Evolutionary conservation across 163 green algal genomes (phyloP).

Genomic region (Volvox carteri): DNA sequence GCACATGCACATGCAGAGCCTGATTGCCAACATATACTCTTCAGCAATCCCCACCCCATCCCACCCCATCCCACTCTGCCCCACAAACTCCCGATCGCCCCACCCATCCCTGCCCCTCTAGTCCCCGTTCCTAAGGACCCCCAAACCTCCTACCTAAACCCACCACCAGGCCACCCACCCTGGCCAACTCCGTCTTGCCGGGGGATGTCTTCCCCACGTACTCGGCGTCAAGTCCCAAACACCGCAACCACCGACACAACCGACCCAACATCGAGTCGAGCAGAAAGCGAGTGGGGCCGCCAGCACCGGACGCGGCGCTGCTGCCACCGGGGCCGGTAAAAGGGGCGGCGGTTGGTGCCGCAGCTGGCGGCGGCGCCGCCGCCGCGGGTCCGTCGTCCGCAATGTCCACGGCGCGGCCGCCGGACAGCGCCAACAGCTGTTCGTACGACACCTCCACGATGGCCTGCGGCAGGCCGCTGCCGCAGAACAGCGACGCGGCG

Average conservation of each 20-base stretch:
- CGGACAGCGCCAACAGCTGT: conserved; percentile 23
- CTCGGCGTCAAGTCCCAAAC: conserved; percentile 65
- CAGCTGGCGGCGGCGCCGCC: neutral
- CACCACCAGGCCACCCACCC: neutral
- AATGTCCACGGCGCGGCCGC: conserved; percentile 22
- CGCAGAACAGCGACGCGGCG: conserved; percentile 30
- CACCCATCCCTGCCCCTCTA: neutral
- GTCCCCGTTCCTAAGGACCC: neutral
- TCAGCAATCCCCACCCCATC: no score
- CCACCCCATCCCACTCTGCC: neutral
- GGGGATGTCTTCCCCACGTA: conserved; percentile 45
- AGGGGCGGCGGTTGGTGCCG: neutral
- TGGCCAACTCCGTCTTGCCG: conserved; percentile 32
- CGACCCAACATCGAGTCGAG: conserved; percentile 75
- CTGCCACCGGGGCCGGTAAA: neutral
- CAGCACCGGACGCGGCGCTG: neutral
- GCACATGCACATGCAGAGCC: no score
- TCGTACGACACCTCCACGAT: conserved; percentile 31
- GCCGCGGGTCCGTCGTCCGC: conserved; percentile 22
- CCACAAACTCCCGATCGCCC: no score
- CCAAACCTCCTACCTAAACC: neutral
- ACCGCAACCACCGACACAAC: conserved; percentile 69
- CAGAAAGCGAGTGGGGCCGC: conserved; percentile 61
- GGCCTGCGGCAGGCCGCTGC: conserved; percentile 16
- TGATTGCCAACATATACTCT: neutral